Evolutionary conservation across 2,329 filamentous ascomycete genomes (phyloP), one percentile per base, ranked within the genome.

Genomic region (Biscogniauxia marginata): DNA sequence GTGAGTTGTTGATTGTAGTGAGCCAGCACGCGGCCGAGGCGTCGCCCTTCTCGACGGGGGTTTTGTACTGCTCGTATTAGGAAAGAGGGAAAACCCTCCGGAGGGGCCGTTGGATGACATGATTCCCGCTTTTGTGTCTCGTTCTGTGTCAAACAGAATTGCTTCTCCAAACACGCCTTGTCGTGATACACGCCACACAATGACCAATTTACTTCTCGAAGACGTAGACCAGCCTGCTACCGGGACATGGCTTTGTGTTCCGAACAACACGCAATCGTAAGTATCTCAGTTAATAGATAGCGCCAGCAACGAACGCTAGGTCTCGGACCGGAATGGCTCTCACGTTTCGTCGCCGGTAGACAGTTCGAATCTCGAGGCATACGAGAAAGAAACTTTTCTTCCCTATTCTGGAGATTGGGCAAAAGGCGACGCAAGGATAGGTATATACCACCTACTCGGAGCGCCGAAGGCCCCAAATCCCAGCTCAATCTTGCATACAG

Each of bases 11-110:
- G 67, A 69, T 48, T 69, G 66, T 19, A 67, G 63, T 39, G 68
- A 66, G 13, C 51, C 59, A 46, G 64, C 60, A 48, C 67, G 69
- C 34, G 68, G 64, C 50, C 62, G 63, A n/a, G 76, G 70, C 1
- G 73, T 73, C 49, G 77, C 76, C 58, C 73, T 79, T 60, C 78
- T 70, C 21, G 76, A 74, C 50, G 76, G 74, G 19, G 77, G 73
- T 56, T 75, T 74, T 46, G 67, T 65, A 9, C 55, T 30, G 61
- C 70, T 78, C 20, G 80, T 76, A 61, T 75, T 84, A 23, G 82
- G 82, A 64, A 85, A 84, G 58, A 85, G 77, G 57, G 82, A 84
- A 70, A 84, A 83, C 57, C 79, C 78, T 67, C 77, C 79, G 20
- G 75, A 68, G 54, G 72, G 73, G 39, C 53, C 61, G 56, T 57